Evolutionary conservation across 129 eudicot genomes (phyloP).

Genomic region (Cynara cardunculus): DNA sequence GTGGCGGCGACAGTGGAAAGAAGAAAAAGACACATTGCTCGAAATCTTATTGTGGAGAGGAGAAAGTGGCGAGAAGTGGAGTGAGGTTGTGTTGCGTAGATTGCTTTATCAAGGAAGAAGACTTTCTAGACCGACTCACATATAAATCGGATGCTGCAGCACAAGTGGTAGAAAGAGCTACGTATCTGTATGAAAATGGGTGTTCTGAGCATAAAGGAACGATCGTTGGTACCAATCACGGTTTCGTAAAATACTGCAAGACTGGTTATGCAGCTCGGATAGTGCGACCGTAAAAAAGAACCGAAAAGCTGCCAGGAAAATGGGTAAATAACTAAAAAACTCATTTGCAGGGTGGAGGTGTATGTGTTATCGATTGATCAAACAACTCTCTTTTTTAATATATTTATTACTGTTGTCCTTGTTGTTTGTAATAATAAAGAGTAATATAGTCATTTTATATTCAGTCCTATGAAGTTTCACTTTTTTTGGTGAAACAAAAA

Average conservation of each 20-base stretch:
- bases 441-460: too few relatives aligned
- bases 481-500: too few relatives aligned
- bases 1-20: not conserved
- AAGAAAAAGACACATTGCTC: not conserved
- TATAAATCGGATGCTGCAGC: not conserved
- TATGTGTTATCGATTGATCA: not conserved
- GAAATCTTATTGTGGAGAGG: not conserved
- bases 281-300: too few relatives aligned
- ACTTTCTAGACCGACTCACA: conserved; percentile 2
- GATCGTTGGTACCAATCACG: not conserved
- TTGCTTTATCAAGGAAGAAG: conserved; percentile 5
- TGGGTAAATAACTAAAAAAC: too few relatives aligned
- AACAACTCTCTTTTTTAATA: too few relatives aligned
- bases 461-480: too few relatives aligned
- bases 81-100: conserved; percentile 10
- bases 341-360: not conserved
- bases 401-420: too few relatives aligned
- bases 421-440: too few relatives aligned
- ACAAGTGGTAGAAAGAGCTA: not conserved
- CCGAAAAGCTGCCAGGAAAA: too few relatives aligned
- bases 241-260: not conserved
- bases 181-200: not conserved
- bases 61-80: not conserved
- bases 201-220: not conserved
- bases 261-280: not conserved